Base-by-base conservation (phyloP, 345 rosid species). In the Aquilaria sinensis region DNA sequence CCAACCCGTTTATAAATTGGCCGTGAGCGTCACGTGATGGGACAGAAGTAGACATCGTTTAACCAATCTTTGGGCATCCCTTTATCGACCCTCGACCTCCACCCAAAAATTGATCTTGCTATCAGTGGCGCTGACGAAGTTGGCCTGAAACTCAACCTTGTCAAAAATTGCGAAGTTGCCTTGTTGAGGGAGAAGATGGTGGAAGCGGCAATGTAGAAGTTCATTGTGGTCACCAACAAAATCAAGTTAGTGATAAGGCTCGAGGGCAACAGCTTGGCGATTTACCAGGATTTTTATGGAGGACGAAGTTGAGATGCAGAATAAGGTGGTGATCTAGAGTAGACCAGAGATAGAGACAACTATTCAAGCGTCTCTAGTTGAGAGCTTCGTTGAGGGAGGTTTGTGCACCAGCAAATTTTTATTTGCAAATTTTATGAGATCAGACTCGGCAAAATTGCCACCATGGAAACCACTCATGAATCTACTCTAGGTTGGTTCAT, bases 71-170 rank as follows among this genome's bases (percentile, higher is more conserved):
- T 90, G 3, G 86, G 83, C 48, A 94, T 90, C 32, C 99, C 97
- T 0, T 85, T 94, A 15, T 80, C 96, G 1, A 67, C 74, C 14
- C 82, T 94, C 11, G 86, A 91, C 15, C 73, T 77, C 10, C 90
- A 91, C 58, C 97, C 96, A 2, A 58, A 72, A 11, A 75, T 94
- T 31, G 99, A 94, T 72, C 80, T 94, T 12, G 97, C 99, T 12
- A 91, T 94, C 31, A 97, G 91, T 66, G 99, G 99, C n/a, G 99
- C 96, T 12, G 99, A 94, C 62, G 97, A 94, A 73, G 97, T 94
- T 8, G 99, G 91, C 75, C 96, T 96, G 0, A 78, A 83, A 16
- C 81, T 94, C 31, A 87, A 94, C 64, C 70, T 94, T 2, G 99
- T 88, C 12, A 94, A 91, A 70, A 97, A 97, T 12, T 83, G 99